Conservation (phyloP, 2,329 filamentous ascomycete species). For the Fusarium chlamydosporum region DNA sequence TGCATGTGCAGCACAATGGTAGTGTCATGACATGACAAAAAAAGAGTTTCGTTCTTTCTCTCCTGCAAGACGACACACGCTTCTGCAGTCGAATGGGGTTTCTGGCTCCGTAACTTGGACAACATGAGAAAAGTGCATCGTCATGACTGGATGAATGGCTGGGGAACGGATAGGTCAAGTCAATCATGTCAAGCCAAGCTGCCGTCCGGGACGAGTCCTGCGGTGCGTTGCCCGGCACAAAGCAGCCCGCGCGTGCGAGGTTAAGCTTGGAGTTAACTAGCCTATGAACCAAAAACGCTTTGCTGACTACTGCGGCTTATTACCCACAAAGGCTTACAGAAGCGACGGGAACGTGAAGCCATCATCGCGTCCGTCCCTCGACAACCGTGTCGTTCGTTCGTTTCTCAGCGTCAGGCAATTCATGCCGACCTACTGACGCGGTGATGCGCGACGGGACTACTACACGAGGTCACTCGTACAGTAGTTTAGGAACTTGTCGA, state of each 20-base stretch:
- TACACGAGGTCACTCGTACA: not conserved
- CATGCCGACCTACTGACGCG: conserved; percentile 31
- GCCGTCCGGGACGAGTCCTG: conserved; percentile 24
- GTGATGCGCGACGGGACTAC: conserved; percentile 31
- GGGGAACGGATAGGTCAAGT: conserved; percentile 2
- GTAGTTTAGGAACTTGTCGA: conserved; percentile 2
- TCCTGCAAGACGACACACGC: conserved; percentile 33
- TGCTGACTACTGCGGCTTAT: conserved; percentile 18
- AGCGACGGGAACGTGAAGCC: conserved; percentile 35
- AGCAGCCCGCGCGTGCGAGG: conserved; percentile 3
- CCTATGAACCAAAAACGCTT: conserved; percentile 29
- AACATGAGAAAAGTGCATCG: conserved; percentile 35
- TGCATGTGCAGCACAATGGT: conserved; percentile 13
- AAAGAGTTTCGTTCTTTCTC: not conserved
- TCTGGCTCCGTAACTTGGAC: conserved; percentile 40
- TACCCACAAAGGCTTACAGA: conserved; percentile 7
- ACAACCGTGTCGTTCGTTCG: conserved; percentile 44
- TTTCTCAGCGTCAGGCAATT: conserved; percentile 24
- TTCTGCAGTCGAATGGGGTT: conserved; percentile 47
- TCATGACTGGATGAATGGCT: conserved; percentile 35
- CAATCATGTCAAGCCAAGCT: conserved; percentile 11
- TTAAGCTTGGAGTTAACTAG: conserved; percentile 15
- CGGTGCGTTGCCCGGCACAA: conserved; percentile 12
- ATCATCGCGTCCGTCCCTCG: conserved; percentile 38
- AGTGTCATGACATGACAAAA: conserved; percentile 16